phyloP scores from a whole-genome alignment of 2,329 filamentous ascomycete species.

The Erysiphe pulchra region DNA sequence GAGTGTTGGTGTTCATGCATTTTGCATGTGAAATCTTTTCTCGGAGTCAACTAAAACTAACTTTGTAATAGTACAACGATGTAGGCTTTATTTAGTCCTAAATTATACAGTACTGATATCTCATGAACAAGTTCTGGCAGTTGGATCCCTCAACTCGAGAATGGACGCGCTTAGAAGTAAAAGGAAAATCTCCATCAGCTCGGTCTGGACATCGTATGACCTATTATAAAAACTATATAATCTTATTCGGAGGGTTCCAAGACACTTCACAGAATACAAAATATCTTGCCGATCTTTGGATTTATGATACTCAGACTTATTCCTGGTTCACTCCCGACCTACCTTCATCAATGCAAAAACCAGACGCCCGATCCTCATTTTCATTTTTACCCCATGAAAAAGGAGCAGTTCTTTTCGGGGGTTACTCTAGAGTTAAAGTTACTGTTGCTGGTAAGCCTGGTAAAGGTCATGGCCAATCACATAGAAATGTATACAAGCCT shows the following conservation, averaged over 20 bases:
- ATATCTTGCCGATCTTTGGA: constrained; percentile 81
- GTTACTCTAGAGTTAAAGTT: constrained; percentile 76
- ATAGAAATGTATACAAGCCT: constrained; percentile 55
- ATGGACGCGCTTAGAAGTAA: constrained; percentile 69
- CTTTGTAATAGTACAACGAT: constrained; percentile 44
- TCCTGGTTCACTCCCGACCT: constrained; percentile 57
- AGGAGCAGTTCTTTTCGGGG: constrained; percentile 75
- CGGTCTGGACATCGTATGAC: constrained; percentile 89
- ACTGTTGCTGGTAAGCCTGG: constrained; percentile 35
- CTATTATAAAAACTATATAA: constrained; percentile 87
- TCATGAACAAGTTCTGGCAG: constrained; percentile 43
- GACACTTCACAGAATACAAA: constrained; percentile 88
- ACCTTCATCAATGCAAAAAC: constrained; percentile 58
- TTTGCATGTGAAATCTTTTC: too few species aligned
- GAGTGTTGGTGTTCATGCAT: not conserved
- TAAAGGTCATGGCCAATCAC: constrained; percentile 23
- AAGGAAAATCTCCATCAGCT: constrained; percentile 56
- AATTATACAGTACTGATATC: constrained; percentile 1
- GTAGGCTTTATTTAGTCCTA: constrained; percentile 2
- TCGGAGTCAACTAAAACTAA: not conserved
- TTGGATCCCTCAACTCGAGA: constrained; percentile 64
- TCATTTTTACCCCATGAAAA: constrained; percentile 74
- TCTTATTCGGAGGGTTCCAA: constrained; percentile 91
- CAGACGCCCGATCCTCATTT: constrained; percentile 77
- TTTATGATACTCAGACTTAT: constrained; percentile 78